phyloP scores from a whole-genome alignment of 1,139 yeast species.

The Blastobotrys elegans region DNA sequence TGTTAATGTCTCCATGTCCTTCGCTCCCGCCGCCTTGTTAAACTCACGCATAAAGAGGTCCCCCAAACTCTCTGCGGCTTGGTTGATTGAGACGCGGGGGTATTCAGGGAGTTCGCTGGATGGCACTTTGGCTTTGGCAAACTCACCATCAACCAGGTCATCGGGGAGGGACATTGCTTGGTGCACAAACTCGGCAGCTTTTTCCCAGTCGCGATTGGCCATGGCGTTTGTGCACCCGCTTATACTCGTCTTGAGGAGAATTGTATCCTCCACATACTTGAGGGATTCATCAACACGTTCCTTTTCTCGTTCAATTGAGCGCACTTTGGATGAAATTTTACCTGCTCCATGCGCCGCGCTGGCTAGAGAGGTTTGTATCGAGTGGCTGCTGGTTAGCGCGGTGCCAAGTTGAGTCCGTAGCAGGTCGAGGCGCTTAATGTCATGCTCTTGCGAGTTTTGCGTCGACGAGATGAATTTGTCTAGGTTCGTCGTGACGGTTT shows the following conservation, averaged over 20 bases:
- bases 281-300: constrained; percentile 60
- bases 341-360: constrained; percentile 64
- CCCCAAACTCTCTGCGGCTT: constrained; percentile 58
- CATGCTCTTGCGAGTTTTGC: constrained; percentile 22
- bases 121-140: constrained; percentile 83
- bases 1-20: constrained; percentile 67
- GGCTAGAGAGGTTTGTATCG: constrained; percentile 48
- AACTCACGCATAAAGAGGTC: constrained; percentile 58
- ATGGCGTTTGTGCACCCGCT: constrained; percentile 66
- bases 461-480: constrained; percentile 7
- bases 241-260: constrained; percentile 56
- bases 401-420: constrained; percentile 31
- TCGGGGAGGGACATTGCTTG: constrained; percentile 51
- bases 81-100: constrained; percentile 54
- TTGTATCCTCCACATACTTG: constrained; percentile 60
- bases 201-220: constrained; percentile 61
- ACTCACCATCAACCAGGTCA: constrained; percentile 54
- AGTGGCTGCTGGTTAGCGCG: constrained; percentile 38
- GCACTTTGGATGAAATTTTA: constrained; percentile 62
- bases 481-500: constrained; percentile 7
- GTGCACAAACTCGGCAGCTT: constrained; percentile 62
- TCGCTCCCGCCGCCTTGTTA: constrained; percentile 58
- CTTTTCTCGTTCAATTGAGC: constrained; percentile 66
- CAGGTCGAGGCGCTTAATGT: constrained; percentile 26
- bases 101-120: constrained; percentile 81